A percentile compares a stretch with the other conserved stretches of the same genome.
These are phyloP conservation scores for Ulota crispa DNA, from an alignment of 225 moss, liverwort and hornwort genomes.

Conservation along the genomic window DNA sequence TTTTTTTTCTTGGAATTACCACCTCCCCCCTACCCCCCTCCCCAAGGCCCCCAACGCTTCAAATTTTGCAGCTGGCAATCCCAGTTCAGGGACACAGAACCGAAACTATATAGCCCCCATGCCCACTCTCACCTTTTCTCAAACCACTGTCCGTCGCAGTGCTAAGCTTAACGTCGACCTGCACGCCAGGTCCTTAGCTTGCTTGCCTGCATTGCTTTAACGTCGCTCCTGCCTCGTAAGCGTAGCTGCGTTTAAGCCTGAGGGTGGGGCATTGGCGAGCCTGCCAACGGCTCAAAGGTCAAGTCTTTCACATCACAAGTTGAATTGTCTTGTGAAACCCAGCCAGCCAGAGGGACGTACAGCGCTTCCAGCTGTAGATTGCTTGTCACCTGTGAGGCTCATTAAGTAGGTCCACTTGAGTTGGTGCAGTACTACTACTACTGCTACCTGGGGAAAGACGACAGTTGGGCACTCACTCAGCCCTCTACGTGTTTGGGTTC, in stretches of 20 bases:
- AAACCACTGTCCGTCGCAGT: background rate
- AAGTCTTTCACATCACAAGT: conserved; percentile 38
- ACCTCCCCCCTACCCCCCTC: background rate
- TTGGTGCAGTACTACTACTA: background rate
- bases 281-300: conserved; percentile 42
- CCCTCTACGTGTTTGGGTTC: background rate
- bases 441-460: background rate
- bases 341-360: background rate
- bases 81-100: background rate
- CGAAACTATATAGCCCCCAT: conserved; percentile 22
- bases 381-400: conserved; percentile 40
- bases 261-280: background rate
- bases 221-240: background rate
- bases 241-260: background rate
- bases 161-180: background rate
- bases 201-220: background rate
- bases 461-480: conserved; percentile 21
- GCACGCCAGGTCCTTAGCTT: background rate
- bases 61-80: conserved; percentile 45
- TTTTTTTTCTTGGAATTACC: conserved; percentile 37
- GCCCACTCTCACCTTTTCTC: background rate
- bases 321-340: conserved; percentile 37
- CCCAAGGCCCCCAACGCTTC: background rate
- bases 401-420: conserved; percentile 45
- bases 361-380: conserved; percentile 37